Conservation (phyloP, 1,284 basidiomycete species). For the Austropuccinia psidii region DNA sequence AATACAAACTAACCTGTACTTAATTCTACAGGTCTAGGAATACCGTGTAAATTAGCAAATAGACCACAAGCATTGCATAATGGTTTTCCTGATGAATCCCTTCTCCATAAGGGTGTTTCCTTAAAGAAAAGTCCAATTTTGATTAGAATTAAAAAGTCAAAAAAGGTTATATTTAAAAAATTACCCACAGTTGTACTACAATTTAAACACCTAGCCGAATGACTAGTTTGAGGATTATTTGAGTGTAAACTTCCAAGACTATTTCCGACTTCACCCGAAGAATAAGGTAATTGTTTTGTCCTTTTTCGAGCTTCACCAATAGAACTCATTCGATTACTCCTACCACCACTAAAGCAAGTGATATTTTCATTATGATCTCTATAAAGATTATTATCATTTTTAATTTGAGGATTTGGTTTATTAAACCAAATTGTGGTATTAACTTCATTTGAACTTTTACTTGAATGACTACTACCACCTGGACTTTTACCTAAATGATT, state of each 20-base stretch:
- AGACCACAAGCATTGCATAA: constrained; percentile 47
- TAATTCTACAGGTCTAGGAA: constrained; percentile 10
- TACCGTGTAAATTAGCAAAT: constrained; percentile 28
- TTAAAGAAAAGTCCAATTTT: no score
- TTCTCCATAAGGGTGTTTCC: constrained; percentile 47
- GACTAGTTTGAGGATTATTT: not conserved
- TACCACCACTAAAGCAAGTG: constrained; percentile 23
- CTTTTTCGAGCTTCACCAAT: constrained; percentile 33
- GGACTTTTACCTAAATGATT: not conserved
- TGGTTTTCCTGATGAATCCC: constrained; percentile 47
- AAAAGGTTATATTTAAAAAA: not conserved
- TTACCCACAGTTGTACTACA: constrained; percentile 20
- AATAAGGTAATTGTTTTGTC: constrained; percentile 21
- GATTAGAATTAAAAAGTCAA: not conserved
- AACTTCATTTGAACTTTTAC: not conserved
- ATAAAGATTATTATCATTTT: not conserved
- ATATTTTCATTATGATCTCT: not conserved
- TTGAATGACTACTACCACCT: constrained; percentile 1
- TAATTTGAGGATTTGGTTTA: not conserved
- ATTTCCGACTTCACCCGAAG: not conserved
- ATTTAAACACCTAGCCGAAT: constrained; percentile 3
- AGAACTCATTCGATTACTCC: constrained; percentile 5
- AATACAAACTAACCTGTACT: constrained; percentile 4
- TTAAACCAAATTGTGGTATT: not conserved
- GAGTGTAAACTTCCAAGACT: not conserved